Base-by-base conservation (phyloP, 768 basidiomycete species). In the Rhodosporidiobolus sp. region DNA sequence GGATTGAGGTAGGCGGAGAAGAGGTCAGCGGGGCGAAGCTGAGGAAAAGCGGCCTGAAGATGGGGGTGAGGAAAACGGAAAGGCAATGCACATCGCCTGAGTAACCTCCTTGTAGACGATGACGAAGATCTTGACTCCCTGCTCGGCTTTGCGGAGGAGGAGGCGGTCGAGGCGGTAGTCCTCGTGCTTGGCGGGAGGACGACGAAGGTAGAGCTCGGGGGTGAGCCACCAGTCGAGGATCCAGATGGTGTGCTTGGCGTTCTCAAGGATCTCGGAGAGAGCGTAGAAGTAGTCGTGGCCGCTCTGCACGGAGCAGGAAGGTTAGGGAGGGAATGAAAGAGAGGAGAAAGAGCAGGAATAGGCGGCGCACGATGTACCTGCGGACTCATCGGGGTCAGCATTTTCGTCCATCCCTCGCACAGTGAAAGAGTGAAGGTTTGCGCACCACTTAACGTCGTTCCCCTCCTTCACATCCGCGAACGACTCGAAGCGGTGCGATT, bases 201-300 rank as follows among this genome's bases (percentile, higher is more conserved):
- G 90, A 63, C 95, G 89, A 10, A 98, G 88, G 82, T 92, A 96
- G 6, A 98, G 82, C 79, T 98, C 95, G 1, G 95, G 95, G 0
- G 91, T 90, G 72, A 98, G 86, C 94, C 94, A 94, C 92, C 83
- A 84, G 70, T 84, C 94, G 74, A 90, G 77, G 74, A 98, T 96
- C 81, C 92, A 94, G 78, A 98, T 96, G 43, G 82, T 87, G 78
- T 95, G 90, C 69, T 85, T 85, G 4, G 84, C 82, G 19, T 75
- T 56, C 52, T 83, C 83, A 48, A 77, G 63, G 26, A 78, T 60
- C 60, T 95, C 92, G 2, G 91, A 92, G 48, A 96, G 80, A 0
- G 95, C 94, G 86, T 90, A 97, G 86, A 97, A 90, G 80, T 95
- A 98, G 82, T 98, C 94, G 68, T 96, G 92, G 0, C 95, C 95